phyloP scores from a whole-genome alignment of 805 yeast species.

The fission yeast (Schizosaccharomyces pombe) region DNA sequence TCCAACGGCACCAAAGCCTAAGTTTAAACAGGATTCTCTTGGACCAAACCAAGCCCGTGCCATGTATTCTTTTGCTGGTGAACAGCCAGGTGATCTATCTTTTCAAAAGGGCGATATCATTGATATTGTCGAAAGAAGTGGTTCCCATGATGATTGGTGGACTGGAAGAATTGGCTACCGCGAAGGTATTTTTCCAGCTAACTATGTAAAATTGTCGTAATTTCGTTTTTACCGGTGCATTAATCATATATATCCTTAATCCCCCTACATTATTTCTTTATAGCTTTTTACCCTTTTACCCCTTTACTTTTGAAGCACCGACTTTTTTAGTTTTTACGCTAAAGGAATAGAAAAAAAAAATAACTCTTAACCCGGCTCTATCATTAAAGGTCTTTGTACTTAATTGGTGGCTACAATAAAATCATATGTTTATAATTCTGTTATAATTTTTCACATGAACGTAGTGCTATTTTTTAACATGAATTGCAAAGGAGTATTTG shows the following conservation, averaged over 20 bases:
- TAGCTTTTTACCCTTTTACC: too few species aligned
- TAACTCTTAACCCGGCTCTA: too few species aligned
- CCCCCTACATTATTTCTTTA: not conserved
- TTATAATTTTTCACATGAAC: too few species aligned
- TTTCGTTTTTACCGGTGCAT: not conserved
- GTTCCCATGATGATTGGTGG: slow-evolving; percentile 95
- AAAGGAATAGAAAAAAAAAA: too few species aligned
- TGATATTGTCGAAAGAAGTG: slow-evolving; percentile 62
- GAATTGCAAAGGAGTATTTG: too few species aligned
- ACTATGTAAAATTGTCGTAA: not conserved
- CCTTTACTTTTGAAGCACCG: too few species aligned
- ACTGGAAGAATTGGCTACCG: slow-evolving; percentile 66
- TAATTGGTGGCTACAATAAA: too few species aligned
- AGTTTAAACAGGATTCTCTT: slow-evolving; percentile 12
- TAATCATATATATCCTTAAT: not conserved
- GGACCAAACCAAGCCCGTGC: slow-evolving; percentile 52
- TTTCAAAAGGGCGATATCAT: slow-evolving; percentile 89
- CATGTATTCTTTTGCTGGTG: slow-evolving; percentile 67
- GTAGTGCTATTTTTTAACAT: too few species aligned
- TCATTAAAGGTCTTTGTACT: too few species aligned
- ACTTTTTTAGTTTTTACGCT: too few species aligned
- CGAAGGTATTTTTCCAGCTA: slow-evolving; percentile 38
- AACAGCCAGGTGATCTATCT: slow-evolving; percentile 77
- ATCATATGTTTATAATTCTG: too few species aligned
- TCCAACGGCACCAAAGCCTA: slow-evolving; percentile 23